Base-by-base conservation (phyloP, 345 rosid genomes). In the Melastoma malabathricum region DNA sequence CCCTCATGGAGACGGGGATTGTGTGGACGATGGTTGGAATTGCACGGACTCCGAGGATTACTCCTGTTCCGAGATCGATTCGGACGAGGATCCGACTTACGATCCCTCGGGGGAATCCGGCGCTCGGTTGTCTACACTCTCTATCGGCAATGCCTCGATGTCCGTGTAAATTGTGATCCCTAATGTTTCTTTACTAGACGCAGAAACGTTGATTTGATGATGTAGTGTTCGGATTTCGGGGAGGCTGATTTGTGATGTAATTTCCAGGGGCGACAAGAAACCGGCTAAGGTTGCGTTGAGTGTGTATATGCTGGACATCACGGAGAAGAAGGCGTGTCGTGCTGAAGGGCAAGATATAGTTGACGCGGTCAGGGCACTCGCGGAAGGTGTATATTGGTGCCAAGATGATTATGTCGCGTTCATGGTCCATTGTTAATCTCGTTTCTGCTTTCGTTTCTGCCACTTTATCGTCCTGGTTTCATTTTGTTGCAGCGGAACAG, bases 401-500 rank as follows among this genome's bases (percentile, higher is more conserved):
- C 38, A 31, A 31, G 38, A 31, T 31, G 38, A 31, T 31, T 31
- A 31, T 31, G 3, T 31, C 10, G 10, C 6, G 38, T 31, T 31
- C 10, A 31, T 31, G 38, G 10, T 31, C 38, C 38, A 9, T 31
- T 31, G 38, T 31, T 31, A 31, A 1, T 31, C 1, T 5, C 1
- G 38, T 31, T 31, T 9, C 38, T 5, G 38, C 38, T 31, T 31
- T 31, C 7, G 6, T 31, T 31, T 31, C 10, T 31, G 38, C 38
- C 3, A 31, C 38, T 9, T 1, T 9, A 31, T 31, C 3, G 7
- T 31, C 5, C 38, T 31, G 7, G 38, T 38, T 38, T 6, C 43
- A 5, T 63, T 43, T 20, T 17, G 15, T 64, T 60, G 69, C 71
- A 78, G 85, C 65, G 59, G 80, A 75, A 52, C 55, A 63, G 39